Conservation (phyloP, 768 basidiomycete species). For the Kwoniella newhampshirensis region DNA sequence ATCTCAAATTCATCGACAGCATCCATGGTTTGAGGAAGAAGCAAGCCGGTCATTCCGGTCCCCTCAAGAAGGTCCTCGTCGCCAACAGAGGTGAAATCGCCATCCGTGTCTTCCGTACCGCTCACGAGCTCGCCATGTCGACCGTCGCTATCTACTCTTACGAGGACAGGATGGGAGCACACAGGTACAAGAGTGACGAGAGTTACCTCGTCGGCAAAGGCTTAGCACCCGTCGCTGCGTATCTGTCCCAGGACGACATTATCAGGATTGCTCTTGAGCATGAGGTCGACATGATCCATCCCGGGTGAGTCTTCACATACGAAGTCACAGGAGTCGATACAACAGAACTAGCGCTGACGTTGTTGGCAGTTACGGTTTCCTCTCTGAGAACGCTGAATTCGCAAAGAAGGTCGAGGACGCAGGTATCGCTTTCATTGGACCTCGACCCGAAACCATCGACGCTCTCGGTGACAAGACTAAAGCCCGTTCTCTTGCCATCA, state of each 20-base stretch:
- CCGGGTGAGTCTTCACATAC: constrained; percentile 63
- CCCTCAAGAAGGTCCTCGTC: constrained; percentile 55
- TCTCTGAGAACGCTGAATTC: constrained; percentile 94
- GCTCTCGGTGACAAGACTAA: constrained; percentile 98
- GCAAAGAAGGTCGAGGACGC: constrained; percentile 98
- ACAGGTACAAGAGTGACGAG: constrained; percentile 99
- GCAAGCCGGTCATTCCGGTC: constrained; percentile 52
- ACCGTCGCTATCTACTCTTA: constrained; percentile 98
- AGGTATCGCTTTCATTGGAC: constrained; percentile 94
- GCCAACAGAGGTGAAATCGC: constrained; percentile 77
- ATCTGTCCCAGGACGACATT: constrained; percentile 96
- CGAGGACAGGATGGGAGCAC: constrained; percentile 94
- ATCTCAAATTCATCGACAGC: constrained; percentile 20
- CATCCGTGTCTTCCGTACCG: constrained; percentile 95
- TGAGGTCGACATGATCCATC: constrained; percentile 99
- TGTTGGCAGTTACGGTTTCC: constrained; percentile 79
- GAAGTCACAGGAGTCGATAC: background rate
- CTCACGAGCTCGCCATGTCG: constrained; percentile 98
- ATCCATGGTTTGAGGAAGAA: constrained; percentile 49
- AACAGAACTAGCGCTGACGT: background rate
- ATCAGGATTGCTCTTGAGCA: constrained; percentile 95
- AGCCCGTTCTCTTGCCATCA: constrained; percentile 77
- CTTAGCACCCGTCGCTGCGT: constrained; percentile 91
- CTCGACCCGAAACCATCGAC: constrained; percentile 93
- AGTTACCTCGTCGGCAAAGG: constrained; percentile 98